Evolutionary conservation across 257 asterid genomes (phyloP).

Genomic region (Echites panduratus): DNA sequence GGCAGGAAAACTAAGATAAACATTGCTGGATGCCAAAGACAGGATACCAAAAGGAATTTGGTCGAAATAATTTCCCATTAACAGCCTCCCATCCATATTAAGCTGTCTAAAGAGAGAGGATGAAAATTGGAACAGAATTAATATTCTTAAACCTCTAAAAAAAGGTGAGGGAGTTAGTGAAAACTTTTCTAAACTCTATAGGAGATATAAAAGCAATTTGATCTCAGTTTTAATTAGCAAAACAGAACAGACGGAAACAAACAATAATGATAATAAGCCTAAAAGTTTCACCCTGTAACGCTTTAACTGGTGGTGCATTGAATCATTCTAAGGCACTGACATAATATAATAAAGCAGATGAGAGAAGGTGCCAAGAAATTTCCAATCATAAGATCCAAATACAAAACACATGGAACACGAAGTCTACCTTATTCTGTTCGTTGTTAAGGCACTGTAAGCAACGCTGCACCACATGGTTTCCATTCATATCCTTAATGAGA

Average conservation of each 20-base stretch:
- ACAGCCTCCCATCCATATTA: not conserved
- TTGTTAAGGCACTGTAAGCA: constrained; percentile 33
- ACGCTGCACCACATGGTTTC: constrained; percentile 40
- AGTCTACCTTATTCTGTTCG: constrained; percentile 35
- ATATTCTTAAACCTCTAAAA: not conserved
- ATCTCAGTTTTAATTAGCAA: not conserved
- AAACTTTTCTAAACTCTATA: not conserved
- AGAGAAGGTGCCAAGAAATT: not conserved
- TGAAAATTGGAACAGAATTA: not conserved
- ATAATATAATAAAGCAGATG: not conserved
- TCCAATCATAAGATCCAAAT: not conserved
- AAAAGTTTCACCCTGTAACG: not conserved
- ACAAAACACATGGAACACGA: not conserved
- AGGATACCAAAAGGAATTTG: not conserved
- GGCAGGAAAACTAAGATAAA: not conserved
- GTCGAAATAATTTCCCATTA: not conserved
- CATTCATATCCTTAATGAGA: constrained; percentile 36
- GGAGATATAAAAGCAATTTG: not conserved
- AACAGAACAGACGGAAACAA: not conserved
- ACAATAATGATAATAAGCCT: not conserved
- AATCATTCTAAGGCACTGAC: not conserved
- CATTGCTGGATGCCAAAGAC: not conserved
- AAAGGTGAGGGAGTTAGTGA: not conserved
- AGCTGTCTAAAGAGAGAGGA: not conserved
- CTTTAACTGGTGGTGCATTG: not conserved